Percentiles rank a stretch among this genome's conserved stretches.
Conservation (phyloP, 352 stramenopile species). For the Phytopythium litorale region DNA sequence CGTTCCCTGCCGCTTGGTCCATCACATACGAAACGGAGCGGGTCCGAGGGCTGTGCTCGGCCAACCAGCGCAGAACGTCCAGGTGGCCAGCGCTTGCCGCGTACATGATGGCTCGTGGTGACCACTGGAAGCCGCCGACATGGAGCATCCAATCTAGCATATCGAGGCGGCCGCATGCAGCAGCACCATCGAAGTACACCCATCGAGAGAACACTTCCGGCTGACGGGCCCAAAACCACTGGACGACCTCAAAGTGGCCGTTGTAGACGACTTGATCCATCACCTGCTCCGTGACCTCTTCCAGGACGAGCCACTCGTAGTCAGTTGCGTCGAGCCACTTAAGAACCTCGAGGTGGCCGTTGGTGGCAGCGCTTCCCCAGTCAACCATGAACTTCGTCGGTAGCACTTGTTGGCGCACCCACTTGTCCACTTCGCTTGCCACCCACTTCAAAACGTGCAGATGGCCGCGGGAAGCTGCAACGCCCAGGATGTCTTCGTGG, state of each 20-base stretch:
- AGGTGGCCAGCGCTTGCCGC: slow-evolving; percentile 1
- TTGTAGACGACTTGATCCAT: background rate
- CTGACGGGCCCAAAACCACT: background rate
- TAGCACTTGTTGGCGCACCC: no score
- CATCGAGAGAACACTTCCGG: background rate
- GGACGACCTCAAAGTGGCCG: background rate
- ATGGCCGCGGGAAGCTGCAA: background rate
- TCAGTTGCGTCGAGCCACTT: background rate
- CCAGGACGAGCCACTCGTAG: background rate
- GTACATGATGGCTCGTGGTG: slow-evolving; percentile 10
- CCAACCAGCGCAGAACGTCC: background rate
- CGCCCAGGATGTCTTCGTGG: background rate
- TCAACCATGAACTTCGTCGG: no score
- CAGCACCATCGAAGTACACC: background rate
- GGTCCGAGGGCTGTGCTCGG: no score
- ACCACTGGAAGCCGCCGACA: slow-evolving; percentile 2
- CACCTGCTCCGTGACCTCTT: background rate
- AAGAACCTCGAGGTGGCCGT: background rate
- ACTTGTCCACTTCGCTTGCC: background rate
- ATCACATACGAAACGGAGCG: background rate
- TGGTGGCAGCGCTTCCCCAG: background rate
- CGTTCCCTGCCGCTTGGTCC: background rate
- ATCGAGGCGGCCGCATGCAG: background rate
- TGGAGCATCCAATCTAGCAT: slow-evolving; percentile 13
- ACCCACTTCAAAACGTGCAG: background rate